Conservation (phyloP, 768 basidiomycete genomes). For the Leucosporidium yakuticum region DNA sequence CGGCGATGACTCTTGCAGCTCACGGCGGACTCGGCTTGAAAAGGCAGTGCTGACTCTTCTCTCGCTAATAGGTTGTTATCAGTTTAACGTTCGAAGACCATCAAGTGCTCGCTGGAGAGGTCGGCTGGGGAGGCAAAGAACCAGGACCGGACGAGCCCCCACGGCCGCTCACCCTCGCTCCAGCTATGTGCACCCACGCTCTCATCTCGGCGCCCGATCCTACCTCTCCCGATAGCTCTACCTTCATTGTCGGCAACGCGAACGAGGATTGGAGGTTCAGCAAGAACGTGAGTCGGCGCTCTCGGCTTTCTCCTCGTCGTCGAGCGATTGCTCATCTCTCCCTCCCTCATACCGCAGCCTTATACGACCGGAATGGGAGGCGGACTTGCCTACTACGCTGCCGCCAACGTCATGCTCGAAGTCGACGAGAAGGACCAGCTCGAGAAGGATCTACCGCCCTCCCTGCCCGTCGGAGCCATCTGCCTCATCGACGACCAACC, state of each 20-base stretch:
- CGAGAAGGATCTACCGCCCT: neutral
- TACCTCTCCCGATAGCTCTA: neutral
- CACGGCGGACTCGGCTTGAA: no score
- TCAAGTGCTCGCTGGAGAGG: conserved; percentile 27
- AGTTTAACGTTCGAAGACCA: conserved; percentile 17
- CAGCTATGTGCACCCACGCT: conserved; percentile 22
- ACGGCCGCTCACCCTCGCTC: conserved; percentile 1
- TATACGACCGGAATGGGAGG: conserved; percentile 4
- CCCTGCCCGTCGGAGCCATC: conserved; percentile 19
- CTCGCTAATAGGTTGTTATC: neutral
- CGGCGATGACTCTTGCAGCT: no score
- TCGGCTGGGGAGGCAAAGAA: conserved; percentile 18
- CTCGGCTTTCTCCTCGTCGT: neutral
- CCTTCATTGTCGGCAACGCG: conserved; percentile 26
- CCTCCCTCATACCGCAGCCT: neutral
- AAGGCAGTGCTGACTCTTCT: no score
- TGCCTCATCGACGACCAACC: conserved; percentile 21
- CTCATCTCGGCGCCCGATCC: conserved; percentile 14
- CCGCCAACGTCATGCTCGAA: neutral
- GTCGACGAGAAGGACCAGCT: conserved; percentile 21
- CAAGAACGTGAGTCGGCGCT: neutral
- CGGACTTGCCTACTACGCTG: conserved; percentile 1
- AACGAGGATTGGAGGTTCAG: conserved; percentile 27
- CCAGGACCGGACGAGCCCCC: conserved; percentile 9
- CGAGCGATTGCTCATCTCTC: neutral